A percentile compares a stretch with the other conserved stretches of the same genome.
These are phyloP conservation scores for Pleomassaria siparia DNA, from an alignment of 2,329 filamentous ascomycete species.

Conservation along the genomic window DNA sequence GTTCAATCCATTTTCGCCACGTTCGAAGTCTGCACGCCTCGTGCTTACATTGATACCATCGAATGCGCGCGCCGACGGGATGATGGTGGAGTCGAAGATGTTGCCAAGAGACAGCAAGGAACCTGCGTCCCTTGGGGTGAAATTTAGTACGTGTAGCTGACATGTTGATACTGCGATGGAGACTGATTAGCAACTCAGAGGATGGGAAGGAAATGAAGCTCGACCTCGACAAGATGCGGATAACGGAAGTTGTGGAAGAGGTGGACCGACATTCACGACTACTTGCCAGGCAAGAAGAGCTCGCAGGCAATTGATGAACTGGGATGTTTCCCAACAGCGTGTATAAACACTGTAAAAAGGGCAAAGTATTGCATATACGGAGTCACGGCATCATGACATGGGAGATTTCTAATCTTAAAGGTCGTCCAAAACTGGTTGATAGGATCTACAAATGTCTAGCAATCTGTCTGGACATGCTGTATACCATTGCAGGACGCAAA, in stretches of 20 bases:
- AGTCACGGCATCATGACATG: slow-evolving; percentile 27
- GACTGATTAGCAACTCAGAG: slow-evolving; percentile 56
- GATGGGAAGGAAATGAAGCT: slow-evolving; percentile 90
- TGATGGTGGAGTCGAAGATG: slow-evolving; percentile 77
- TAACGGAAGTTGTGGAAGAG: slow-evolving; percentile 85
- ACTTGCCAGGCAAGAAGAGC: slow-evolving; percentile 79
- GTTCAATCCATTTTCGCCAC: slow-evolving; percentile 88
- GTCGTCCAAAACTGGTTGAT: slow-evolving; percentile 14
- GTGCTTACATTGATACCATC: slow-evolving; percentile 86
- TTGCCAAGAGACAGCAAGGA: slow-evolving; percentile 70
- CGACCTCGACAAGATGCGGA: slow-evolving; percentile 76
- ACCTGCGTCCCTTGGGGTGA: slow-evolving; percentile 70
- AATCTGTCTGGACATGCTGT: slow-evolving; percentile 2
- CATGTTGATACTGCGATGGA: not conserved
- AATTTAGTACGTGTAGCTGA: slow-evolving; percentile 69
- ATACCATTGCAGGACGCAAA: not conserved
- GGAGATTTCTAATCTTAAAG: not conserved
- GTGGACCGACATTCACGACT: slow-evolving; percentile 84
- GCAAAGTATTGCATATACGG: slow-evolving; percentile 22
- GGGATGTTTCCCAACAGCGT: slow-evolving; percentile 5
- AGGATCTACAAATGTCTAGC: slow-evolving; percentile 7
- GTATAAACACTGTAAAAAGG: slow-evolving; percentile 14
- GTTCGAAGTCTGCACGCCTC: slow-evolving; percentile 79
- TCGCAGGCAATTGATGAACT: slow-evolving; percentile 53
- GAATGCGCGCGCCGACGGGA: slow-evolving; percentile 69